These are phyloP conservation scores for Mimosa bimucronata DNA, from an alignment of 306 rosid species.

Conservation along the genomic window DNA sequence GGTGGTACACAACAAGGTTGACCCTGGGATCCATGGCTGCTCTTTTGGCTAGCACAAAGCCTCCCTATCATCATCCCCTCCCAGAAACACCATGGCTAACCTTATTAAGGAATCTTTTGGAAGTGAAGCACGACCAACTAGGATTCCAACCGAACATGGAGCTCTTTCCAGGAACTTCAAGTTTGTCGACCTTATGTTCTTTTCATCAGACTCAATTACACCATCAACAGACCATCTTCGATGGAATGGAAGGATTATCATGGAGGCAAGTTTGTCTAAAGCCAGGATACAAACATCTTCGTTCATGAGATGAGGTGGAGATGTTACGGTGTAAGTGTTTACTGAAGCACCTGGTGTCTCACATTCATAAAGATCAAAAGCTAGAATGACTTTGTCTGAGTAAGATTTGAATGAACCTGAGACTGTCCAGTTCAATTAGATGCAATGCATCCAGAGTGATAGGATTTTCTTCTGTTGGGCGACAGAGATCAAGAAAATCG, in stretches of 20 bases:
- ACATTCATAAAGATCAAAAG: slow-evolving; percentile 32
- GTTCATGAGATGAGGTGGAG: slow-evolving; percentile 49
- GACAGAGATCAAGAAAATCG: slow-evolving; percentile 41
- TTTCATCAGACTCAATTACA: slow-evolving; percentile 50
- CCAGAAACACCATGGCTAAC: slow-evolving; percentile 53
- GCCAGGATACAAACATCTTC: slow-evolving; percentile 65
- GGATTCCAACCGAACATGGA: slow-evolving; percentile 65
- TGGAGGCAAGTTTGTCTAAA: slow-evolving; percentile 48
- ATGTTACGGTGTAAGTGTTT: slow-evolving; percentile 49
- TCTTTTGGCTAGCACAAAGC: slow-evolving; percentile 54
- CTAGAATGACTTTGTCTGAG: slow-evolving; percentile 38
- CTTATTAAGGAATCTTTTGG: not conserved
- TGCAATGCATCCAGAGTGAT: slow-evolving; percentile 48
- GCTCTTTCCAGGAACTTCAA: slow-evolving; percentile 46
- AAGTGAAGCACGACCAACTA: slow-evolving; percentile 38
- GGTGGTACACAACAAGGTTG: slow-evolving; percentile 45
- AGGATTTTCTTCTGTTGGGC: slow-evolving; percentile 44
- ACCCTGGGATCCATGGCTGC: slow-evolving; percentile 37
- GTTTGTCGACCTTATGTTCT: slow-evolving; percentile 44
- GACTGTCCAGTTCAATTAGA: slow-evolving; percentile 38
- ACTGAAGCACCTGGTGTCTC: slow-evolving; percentile 28
- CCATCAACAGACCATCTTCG: slow-evolving; percentile 54
- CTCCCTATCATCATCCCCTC: slow-evolving; percentile 62
- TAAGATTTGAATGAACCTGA: slow-evolving; percentile 30
- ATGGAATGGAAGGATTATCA: slow-evolving; percentile 61